Conservation (phyloP, 257 asterid species). For the Echium plantagineum region DNA sequence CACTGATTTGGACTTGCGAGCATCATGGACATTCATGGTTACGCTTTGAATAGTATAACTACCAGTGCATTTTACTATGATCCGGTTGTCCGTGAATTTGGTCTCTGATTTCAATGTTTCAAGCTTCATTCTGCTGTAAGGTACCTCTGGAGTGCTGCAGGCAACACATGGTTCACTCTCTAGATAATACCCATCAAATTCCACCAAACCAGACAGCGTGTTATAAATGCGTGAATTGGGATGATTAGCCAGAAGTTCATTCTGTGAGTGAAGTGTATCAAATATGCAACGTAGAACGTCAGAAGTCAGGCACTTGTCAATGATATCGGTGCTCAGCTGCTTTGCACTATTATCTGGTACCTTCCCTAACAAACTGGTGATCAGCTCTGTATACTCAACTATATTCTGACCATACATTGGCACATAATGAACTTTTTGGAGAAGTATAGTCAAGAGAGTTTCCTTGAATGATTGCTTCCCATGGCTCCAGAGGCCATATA, state of each 20-base stretch:
- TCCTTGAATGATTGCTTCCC: conserved; percentile 75
- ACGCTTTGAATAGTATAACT: conserved; percentile 98
- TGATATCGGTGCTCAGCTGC: conserved; percentile 54
- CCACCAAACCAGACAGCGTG: conserved; percentile 96
- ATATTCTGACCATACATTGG: conserved; percentile 95
- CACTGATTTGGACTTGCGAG: conserved; percentile 92
- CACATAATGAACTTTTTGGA: conserved; percentile 71
- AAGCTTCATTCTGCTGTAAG: conserved; percentile 93
- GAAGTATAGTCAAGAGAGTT: conserved; percentile 48
- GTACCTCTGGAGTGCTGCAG: conserved; percentile 99
- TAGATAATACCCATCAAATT: conserved; percentile 98
- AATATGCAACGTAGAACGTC: conserved; percentile 71
- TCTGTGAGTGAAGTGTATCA: conserved; percentile 89
- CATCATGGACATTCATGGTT: conserved; percentile 97
- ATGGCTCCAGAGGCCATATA: conserved; percentile 90
- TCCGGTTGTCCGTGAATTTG: conserved; percentile 95
- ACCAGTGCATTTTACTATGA: conserved; percentile 98
- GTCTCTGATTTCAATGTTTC: conserved; percentile 97
- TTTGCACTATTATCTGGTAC: conserved; percentile 48
- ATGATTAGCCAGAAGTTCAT: conserved; percentile 98
- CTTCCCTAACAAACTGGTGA: conserved; percentile 77
- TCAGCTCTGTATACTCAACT: conserved; percentile 73
- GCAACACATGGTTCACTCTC: conserved; percentile 99
- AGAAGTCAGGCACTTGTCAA: conserved; percentile 83
- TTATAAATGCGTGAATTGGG: conserved; percentile 97